Percentiles rank a stretch among this genome's conserved stretches.
These are phyloP conservation scores for Xylariales sp. DNA, from an alignment of 2,329 filamentous ascomycete genomes.

Conservation along the genomic window DNA sequence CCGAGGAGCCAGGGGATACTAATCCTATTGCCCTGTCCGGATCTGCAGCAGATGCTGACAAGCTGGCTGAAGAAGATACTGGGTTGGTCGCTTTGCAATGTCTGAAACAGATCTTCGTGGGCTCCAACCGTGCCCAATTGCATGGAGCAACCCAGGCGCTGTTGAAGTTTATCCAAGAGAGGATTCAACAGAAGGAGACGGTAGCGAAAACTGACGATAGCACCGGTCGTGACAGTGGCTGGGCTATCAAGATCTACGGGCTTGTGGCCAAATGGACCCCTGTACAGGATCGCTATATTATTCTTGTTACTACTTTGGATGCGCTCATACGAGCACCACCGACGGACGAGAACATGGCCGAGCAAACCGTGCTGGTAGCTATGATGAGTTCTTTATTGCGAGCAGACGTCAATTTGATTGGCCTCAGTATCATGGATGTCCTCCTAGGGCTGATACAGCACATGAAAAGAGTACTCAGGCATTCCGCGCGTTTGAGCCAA, in stretches of 20 bases:
- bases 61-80: constrained; percentile 82
- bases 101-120: constrained; percentile 78
- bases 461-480: constrained; percentile 70
- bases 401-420: constrained; percentile 89
- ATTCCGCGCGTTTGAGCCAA: constrained; percentile 37
- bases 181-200: constrained; percentile 45
- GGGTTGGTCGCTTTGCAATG: constrained; percentile 80
- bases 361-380: constrained; percentile 70
- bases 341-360: constrained; percentile 64
- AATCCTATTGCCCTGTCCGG: constrained; percentile 71
- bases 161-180: constrained; percentile 67
- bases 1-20: constrained; percentile 57
- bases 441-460: constrained; percentile 80
- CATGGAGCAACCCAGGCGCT: constrained; percentile 70
- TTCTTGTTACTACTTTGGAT: constrained; percentile 78
- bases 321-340: constrained; percentile 64
- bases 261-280: constrained; percentile 82
- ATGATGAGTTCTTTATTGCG: constrained; percentile 79
- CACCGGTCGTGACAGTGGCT: constrained; percentile 52
- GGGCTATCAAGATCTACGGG: constrained; percentile 79
- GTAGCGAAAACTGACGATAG: constrained; percentile 46
- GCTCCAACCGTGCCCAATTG: constrained; percentile 77
- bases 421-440: constrained; percentile 93
- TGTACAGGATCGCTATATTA: constrained; percentile 90
- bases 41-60: constrained; percentile 82